phyloP scores from a whole-genome alignment of 1,284 basidiomycete genomes.

The Sporisorium sorghi region DNA sequence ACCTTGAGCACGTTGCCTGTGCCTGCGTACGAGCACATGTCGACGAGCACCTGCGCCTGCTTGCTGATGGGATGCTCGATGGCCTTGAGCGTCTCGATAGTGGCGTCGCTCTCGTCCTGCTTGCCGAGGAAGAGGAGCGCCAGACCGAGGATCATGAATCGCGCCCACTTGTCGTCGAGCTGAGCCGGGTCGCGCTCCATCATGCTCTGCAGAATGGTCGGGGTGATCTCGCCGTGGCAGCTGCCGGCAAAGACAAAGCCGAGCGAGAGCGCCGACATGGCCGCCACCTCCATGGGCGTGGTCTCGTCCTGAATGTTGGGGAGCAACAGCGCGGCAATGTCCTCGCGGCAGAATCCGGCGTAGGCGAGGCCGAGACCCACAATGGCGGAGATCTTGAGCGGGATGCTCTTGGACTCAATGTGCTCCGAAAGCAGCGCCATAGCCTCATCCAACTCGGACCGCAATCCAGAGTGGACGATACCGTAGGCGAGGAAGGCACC shows the following conservation, averaged over 20 bases:
- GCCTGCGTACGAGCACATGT: constrained; percentile 93
- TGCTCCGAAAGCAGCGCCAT: constrained; percentile 91
- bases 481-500: constrained; percentile 95
- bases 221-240: constrained; percentile 91
- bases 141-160: constrained; percentile 89
- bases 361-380: constrained; percentile 84
- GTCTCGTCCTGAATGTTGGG: constrained; percentile 67
- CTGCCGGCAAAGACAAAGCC: constrained; percentile 97
- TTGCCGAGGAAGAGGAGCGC: constrained; percentile 86
- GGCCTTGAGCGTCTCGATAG: constrained; percentile 92
- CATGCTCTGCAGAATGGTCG: constrained; percentile 88
- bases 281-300: constrained; percentile 85
- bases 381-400: constrained; percentile 87
- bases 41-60: constrained; percentile 90
- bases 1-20: constrained; percentile 96
- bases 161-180: constrained; percentile 80
- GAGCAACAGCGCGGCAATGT: constrained; percentile 73
- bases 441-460: constrained; percentile 93
- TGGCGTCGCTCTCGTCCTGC: constrained; percentile 82
- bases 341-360: constrained; percentile 89
- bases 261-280: constrained; percentile 85
- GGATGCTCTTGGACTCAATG: constrained; percentile 85
- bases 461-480: constrained; percentile 87
- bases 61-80: constrained; percentile 93
- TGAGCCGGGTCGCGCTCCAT: constrained; percentile 74